Percentiles rank a stretch among this genome's conserved stretches.
phyloP scores from a whole-genome alignment of 768 basidiomycete species.

The Mycena metata region DNA sequence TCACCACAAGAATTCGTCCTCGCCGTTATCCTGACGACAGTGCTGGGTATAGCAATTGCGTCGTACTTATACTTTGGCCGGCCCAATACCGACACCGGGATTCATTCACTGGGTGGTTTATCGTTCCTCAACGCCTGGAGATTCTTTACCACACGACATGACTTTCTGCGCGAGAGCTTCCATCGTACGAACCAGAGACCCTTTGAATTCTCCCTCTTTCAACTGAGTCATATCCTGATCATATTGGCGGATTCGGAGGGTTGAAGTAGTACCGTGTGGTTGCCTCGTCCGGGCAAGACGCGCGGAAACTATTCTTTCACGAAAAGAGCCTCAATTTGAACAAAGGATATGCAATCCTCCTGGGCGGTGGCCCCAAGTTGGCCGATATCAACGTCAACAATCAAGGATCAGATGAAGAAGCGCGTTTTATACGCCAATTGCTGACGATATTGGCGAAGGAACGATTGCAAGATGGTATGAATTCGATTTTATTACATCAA shows the following conservation, averaged over 20 bases:
- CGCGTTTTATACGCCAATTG: not conserved
- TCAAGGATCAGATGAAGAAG: conserved; percentile 1
- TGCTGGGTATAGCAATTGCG: too few species aligned
- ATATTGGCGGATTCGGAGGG: too few species aligned
- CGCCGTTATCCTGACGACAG: too few species aligned
- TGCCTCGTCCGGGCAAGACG: not conserved
- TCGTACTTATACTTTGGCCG: too few species aligned
- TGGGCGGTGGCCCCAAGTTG: not conserved
- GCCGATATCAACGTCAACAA: not conserved
- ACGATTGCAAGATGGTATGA: not conserved
- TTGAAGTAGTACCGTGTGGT: conserved; percentile 9
- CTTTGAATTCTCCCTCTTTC: conserved; percentile 10
- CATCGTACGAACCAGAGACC: not conserved
- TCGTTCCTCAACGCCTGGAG: not conserved
- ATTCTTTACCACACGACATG: conserved; percentile 9
- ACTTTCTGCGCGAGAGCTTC: conserved; percentile 10
- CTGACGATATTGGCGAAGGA: conserved; percentile 17
- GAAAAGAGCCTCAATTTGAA: conserved; percentile 2
- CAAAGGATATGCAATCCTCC: not conserved
- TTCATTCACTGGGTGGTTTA: conserved; percentile 5
- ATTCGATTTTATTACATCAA: not conserved
- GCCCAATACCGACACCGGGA: too few species aligned
- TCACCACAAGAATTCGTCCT: too few species aligned
- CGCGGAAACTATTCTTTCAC: conserved; percentile 2
- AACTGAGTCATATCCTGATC: not conserved